phyloP scores from a whole-genome alignment of 2,329 filamentous ascomycete genomes.

The Blastomyces gilchristii region DNA sequence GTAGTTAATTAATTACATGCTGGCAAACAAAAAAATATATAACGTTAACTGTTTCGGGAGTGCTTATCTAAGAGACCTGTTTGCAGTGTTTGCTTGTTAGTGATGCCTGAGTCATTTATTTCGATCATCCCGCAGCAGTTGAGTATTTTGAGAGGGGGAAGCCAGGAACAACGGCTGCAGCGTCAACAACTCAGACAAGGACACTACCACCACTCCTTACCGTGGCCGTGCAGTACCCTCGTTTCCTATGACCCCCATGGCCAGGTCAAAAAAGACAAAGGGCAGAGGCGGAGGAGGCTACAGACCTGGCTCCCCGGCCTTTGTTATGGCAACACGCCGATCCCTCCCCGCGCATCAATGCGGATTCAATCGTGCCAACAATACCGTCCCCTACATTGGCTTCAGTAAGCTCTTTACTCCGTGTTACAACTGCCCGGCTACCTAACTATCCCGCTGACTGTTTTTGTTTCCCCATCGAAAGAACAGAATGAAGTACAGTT shows the following conservation, averaged over 20 bases:
- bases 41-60: not conserved
- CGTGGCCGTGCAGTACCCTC: not conserved
- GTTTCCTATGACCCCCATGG: not conserved
- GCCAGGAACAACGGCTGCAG: not conserved
- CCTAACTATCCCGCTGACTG: not conserved
- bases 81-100: slow-evolving; percentile 6
- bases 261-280: slow-evolving; percentile 1
- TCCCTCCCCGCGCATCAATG: not conserved
- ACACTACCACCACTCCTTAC: not conserved
- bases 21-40: not conserved
- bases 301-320: not conserved
- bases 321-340: not conserved
- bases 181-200: too few relatives aligned
- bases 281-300: not conserved
- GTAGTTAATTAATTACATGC: not conserved
- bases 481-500: slow-evolving; percentile 16
- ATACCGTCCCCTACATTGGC: not conserved
- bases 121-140: not conserved
- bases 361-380: not conserved
- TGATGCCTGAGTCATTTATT: not conserved
- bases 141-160: not conserved
- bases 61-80: not conserved
- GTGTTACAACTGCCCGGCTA: not conserved
- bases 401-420: not conserved
- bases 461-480: slow-evolving; percentile 4